These are phyloP conservation scores for Talaromyces sp. DNA, from an alignment of 2,329 filamentous ascomycete species.

Conservation along the genomic window DNA sequence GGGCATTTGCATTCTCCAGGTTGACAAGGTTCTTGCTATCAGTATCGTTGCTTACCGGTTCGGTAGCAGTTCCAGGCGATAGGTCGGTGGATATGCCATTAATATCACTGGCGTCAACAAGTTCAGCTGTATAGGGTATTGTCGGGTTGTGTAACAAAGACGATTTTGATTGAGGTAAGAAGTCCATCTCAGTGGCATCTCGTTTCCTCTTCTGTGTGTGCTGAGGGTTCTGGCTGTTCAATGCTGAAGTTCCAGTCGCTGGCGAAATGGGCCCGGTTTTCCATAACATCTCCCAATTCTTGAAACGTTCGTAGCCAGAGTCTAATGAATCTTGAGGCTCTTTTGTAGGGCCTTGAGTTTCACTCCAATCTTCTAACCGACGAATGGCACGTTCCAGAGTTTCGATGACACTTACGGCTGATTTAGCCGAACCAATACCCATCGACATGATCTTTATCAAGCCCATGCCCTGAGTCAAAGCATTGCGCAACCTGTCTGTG, in stretches of 20 bases:
- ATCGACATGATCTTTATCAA: constrained; percentile 52
- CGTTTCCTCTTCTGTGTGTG: background rate
- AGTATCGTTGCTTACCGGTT: background rate
- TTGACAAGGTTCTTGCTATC: constrained; percentile 16
- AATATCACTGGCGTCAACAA: background rate
- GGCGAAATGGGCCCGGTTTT: constrained; percentile 38
- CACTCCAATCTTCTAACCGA: constrained; percentile 43
- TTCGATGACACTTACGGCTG: constrained; percentile 50
- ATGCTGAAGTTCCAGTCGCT: constrained; percentile 18
- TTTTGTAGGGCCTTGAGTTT: constrained; percentile 24
- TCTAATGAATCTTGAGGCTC: constrained; percentile 34
- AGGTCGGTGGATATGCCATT: constrained; percentile 14
- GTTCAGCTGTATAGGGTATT: background rate
- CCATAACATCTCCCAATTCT: constrained; percentile 50
- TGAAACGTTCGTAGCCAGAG: constrained; percentile 49
- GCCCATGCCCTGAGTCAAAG: constrained; percentile 46
- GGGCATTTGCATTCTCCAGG: constrained; percentile 10
- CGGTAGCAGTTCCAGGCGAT: background rate
- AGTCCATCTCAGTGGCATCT: background rate
- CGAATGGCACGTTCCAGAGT: constrained; percentile 47
- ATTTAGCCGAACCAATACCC: constrained; percentile 50
- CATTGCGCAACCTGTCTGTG: constrained; percentile 41
- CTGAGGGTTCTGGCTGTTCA: constrained; percentile 8
- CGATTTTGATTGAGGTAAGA: background rate
- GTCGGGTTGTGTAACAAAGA: background rate